Evolutionary conservation across 2,329 filamentous ascomycete species (phyloP).

Genomic region (Neofusicoccum parvum): DNA sequence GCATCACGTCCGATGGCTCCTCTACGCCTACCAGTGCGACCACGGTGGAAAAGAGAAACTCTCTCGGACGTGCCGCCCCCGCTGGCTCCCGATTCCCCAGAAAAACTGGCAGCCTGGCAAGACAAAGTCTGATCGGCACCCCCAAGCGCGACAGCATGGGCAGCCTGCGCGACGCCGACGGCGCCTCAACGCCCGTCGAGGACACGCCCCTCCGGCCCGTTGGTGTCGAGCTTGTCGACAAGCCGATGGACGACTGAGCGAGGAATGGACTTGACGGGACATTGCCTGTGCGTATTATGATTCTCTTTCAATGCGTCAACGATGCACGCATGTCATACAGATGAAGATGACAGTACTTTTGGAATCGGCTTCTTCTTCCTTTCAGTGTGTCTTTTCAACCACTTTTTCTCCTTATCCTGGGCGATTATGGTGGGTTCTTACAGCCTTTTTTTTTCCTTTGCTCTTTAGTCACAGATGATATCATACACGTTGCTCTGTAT

Average conservation of each 20-base stretch:
- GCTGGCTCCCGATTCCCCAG: conserved; percentile 49
- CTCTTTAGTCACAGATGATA: conserved; percentile 13
- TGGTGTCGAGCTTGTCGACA: conserved; percentile 71
- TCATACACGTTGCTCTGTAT: conserved; percentile 18
- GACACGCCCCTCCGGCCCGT: conserved; percentile 40
- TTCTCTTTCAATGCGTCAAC: conserved; percentile 8
- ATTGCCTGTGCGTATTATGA: conserved; percentile 1
- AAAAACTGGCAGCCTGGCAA: conserved; percentile 54
- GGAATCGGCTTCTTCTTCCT: background rate
- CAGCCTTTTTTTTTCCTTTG: background rate
- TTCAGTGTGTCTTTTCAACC: background rate
- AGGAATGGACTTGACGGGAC: background rate
- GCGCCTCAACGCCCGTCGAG: conserved; percentile 42
- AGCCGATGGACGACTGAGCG: conserved; percentile 72
- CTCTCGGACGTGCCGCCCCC: conserved; percentile 56
- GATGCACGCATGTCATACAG: conserved; percentile 13
- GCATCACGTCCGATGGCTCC: conserved; percentile 20
- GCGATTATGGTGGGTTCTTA: background rate
- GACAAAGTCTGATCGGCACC: conserved; percentile 35
- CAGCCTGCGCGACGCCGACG: conserved; percentile 28
- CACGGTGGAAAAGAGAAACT: conserved; percentile 64
- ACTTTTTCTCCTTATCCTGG: background rate
- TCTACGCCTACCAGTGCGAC: conserved; percentile 30
- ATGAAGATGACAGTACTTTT: background rate
- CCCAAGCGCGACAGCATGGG: conserved; percentile 34